phyloP scores from a whole-genome alignment of 139 green algal genomes.

The Chlorella ohadii region DNA sequence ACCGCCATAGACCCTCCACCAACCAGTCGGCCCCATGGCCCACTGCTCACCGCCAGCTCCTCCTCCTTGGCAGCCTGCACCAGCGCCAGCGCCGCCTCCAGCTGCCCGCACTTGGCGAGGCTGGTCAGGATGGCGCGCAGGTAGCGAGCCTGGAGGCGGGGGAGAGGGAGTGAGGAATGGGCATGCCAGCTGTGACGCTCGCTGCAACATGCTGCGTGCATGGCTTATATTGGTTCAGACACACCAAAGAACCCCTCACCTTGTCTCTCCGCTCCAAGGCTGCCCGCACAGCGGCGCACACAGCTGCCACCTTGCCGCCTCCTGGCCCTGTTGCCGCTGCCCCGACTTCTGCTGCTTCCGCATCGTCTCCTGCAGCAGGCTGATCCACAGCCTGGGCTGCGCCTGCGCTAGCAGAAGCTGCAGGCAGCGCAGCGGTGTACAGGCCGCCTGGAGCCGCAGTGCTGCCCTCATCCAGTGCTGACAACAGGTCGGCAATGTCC shows the following conservation, averaged over 20 bases:
- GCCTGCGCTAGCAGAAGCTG: background rate
- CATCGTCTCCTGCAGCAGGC: background rate
- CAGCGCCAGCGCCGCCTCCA: constrained; percentile 76
- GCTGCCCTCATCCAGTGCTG: constrained; percentile 63
- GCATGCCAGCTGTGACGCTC: too few species aligned
- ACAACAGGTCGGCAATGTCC: constrained; percentile 85
- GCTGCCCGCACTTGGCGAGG: constrained; percentile 51
- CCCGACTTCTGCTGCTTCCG: background rate
- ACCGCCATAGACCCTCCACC: too few species aligned
- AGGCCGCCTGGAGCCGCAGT: constrained; percentile 58
- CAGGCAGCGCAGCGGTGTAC: constrained; percentile 64
- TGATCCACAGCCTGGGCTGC: background rate
- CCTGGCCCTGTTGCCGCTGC: background rate
- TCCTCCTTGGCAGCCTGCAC: constrained; percentile 74
- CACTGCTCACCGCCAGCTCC: constrained; percentile 46
- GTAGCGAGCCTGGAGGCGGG: constrained; percentile 35
- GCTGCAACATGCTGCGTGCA: too few species aligned
- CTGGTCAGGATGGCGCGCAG: constrained; percentile 71
- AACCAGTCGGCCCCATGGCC: background rate
- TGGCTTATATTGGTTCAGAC: too few species aligned
- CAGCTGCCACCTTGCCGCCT: constrained; percentile 48
- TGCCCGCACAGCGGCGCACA: constrained; percentile 50
- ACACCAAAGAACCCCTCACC: too few species aligned
- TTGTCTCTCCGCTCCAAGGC: constrained; percentile 34
- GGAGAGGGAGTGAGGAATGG: background rate